Percentiles rank a stretch among this genome's conserved stretches.
Conservation (phyloP, 139 green algal species). For the Micractinium conductrix region DNA sequence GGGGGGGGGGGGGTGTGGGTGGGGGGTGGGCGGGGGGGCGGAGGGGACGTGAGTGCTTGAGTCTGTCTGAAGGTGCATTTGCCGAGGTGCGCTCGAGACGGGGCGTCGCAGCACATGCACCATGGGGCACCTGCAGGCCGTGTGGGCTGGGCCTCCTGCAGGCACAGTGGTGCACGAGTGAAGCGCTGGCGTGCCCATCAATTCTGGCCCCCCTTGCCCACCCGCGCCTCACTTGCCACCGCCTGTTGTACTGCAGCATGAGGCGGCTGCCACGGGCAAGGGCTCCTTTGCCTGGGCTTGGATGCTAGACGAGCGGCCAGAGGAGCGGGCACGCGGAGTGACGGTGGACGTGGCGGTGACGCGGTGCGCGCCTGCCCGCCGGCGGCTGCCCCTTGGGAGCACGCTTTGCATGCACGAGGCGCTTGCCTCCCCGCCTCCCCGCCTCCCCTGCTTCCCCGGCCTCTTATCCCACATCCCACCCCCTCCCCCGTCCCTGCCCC, state of each 20-base stretch:
- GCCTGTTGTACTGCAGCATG: constrained; percentile 48
- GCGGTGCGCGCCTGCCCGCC: not conserved
- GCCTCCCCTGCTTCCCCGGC: not conserved
- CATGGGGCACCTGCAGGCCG: not conserved
- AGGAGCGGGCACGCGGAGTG: constrained; percentile 92
- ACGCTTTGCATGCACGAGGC: not conserved
- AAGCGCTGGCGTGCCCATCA: not conserved
- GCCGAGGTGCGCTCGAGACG: too few species aligned
- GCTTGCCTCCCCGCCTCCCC: not conserved
- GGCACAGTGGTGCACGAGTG: not conserved
- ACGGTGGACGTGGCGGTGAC: constrained; percentile 94
- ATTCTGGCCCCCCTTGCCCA: not conserved
- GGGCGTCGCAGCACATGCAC: not conserved
- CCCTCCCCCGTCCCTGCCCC: too few species aligned
- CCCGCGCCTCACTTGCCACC: not conserved
- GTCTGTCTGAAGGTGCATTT: not conserved
- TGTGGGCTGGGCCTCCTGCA: not conserved
- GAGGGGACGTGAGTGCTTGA: not conserved
- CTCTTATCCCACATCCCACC: too few species aligned
- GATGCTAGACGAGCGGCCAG: constrained; percentile 93
- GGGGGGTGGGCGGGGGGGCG: not conserved
- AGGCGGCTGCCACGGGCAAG: constrained; percentile 85
- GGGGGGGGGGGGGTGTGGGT: not conserved
- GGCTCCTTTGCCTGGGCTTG: constrained; percentile 96
- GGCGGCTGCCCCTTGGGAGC: too few species aligned